Evolutionary conservation across 768 basidiomycete species (phyloP).

Genomic region (Serpula lacrymans): DNA sequence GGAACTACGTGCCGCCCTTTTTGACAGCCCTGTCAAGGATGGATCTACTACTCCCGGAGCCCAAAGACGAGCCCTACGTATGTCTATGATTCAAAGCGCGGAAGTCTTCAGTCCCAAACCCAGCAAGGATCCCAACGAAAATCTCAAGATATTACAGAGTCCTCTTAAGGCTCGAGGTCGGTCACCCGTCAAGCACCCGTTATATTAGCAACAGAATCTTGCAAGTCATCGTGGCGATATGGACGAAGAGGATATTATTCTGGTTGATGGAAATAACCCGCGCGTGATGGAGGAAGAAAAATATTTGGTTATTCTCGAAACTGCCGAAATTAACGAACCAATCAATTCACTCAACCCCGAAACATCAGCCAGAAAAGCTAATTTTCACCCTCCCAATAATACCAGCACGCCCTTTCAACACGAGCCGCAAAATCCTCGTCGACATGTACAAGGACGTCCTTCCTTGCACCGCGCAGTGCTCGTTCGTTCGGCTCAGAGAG

Average conservation of each 20-base stretch:
- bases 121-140: slow-evolving; percentile 55
- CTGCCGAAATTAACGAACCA: slow-evolving; percentile 40
- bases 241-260: slow-evolving; percentile 48
- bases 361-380: slow-evolving; percentile 8
- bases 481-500: slow-evolving; percentile 65
- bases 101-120: slow-evolving; percentile 71
- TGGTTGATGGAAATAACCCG: slow-evolving; percentile 65
- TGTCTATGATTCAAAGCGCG: slow-evolving; percentile 74
- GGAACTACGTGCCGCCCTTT: slow-evolving; percentile 52
- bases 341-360: slow-evolving; percentile 9
- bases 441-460: slow-evolving; percentile 28
- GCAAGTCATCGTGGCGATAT: slow-evolving; percentile 11
- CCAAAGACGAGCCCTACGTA: slow-evolving; percentile 46
- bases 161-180: slow-evolving; percentile 19
- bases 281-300: slow-evolving; percentile 67
- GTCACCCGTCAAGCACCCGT: slow-evolving; percentile 10
- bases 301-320: slow-evolving; percentile 71
- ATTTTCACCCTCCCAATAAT: slow-evolving; percentile 9
- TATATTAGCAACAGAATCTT: slow-evolving; percentile 3
- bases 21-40: slow-evolving; percentile 44
- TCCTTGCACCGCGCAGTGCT: slow-evolving; percentile 69
- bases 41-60: slow-evolving; percentile 7
- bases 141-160: slow-evolving; percentile 59
- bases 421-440: slow-evolving; percentile 25
- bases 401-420: too few species aligned